Conservation (phyloP, 768 basidiomycete species). For the Pisolithus tinctorius region DNA sequence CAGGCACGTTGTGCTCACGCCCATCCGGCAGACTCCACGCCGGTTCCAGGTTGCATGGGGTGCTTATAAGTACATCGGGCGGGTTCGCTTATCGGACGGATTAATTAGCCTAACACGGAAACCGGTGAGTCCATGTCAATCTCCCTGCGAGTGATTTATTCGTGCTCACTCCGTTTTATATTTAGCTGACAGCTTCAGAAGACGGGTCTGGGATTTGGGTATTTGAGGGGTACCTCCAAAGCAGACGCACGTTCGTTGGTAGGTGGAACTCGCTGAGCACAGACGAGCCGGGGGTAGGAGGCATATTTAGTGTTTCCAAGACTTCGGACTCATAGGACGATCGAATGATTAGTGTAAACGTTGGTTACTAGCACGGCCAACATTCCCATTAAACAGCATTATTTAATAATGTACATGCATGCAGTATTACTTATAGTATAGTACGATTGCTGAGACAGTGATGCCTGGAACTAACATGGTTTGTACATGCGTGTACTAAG, state of each 20-base stretch:
- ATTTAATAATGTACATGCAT: not conserved
- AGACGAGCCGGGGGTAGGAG: slow-evolving; percentile 33
- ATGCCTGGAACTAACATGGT: not conserved
- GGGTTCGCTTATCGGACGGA: slow-evolving; percentile 50
- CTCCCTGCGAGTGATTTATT: not conserved
- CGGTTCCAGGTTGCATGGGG: slow-evolving; percentile 62
- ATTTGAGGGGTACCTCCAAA: slow-evolving; percentile 50
- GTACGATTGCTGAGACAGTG: not conserved
- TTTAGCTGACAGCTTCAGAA: slow-evolving; percentile 35
- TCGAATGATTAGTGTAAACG: not conserved
- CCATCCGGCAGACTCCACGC: slow-evolving; percentile 37
- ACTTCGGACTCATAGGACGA: slow-evolving; percentile 15
- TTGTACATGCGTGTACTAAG: not conserved
- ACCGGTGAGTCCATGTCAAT: slow-evolving; percentile 37
- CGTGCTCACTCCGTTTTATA: slow-evolving; percentile 1
- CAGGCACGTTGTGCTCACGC: slow-evolving; percentile 18
- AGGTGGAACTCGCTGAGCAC: slow-evolving; percentile 39
- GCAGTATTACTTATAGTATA: not conserved
- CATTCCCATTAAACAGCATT: too few species aligned
- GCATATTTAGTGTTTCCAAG: slow-evolving; percentile 56
- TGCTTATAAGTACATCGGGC: slow-evolving; percentile 53
- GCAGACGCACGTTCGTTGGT: slow-evolving; percentile 45
- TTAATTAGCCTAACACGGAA: slow-evolving; percentile 53
- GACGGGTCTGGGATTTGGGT: slow-evolving; percentile 45
- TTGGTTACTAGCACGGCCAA: not conserved